Evolutionary conservation across 2,329 filamentous ascomycete species (phyloP).

Genomic region (Botrytis galanthina): DNA sequence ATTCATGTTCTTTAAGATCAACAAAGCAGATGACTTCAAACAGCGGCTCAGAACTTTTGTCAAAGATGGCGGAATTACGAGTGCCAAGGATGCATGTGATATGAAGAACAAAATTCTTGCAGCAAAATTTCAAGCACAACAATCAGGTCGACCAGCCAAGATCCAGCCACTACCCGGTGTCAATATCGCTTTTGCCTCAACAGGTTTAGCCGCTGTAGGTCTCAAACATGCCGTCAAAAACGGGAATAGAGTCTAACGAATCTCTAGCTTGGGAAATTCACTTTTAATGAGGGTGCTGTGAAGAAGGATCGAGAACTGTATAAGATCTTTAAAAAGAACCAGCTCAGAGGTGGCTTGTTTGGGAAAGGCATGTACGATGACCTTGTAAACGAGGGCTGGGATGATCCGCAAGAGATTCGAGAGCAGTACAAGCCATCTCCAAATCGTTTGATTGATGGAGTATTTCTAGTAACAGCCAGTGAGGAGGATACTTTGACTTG

Average conservation of each 20-base stretch:
- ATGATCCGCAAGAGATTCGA: conserved; percentile 9
- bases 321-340: background rate
- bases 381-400: conserved; percentile 4
- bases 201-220: conserved; percentile 5
- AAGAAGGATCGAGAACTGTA: background rate
- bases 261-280: background rate
- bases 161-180: conserved; percentile 2
- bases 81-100: conserved; percentile 2
- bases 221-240: background rate
- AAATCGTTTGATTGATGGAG: conserved; percentile 1
- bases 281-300: background rate
- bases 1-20: conserved; percentile 11
- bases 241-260: background rate
- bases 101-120: background rate
- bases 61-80: background rate
- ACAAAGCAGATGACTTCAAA: conserved; percentile 6
- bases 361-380: conserved; percentile 9
- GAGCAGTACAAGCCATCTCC: background rate
- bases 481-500: background rate
- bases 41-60: background rate
- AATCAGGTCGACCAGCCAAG: background rate
- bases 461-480: conserved; percentile 3
- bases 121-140: background rate
- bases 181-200: background rate
- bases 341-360: conserved; percentile 7